Conservation (phyloP, 306 rosid genomes). For the Sicyos edulis region DNA sequence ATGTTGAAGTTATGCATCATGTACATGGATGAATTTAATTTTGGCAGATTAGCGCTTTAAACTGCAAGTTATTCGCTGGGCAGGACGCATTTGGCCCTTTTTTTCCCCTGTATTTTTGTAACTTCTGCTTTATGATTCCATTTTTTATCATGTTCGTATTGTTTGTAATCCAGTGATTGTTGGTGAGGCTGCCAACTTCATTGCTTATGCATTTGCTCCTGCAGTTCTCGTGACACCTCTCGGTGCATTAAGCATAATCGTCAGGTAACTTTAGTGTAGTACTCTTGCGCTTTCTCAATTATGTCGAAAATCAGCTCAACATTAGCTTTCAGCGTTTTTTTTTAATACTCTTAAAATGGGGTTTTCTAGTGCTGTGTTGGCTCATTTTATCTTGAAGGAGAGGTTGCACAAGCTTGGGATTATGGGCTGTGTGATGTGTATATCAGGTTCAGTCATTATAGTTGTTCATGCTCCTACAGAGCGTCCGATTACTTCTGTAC, state of each 20-base stretch:
- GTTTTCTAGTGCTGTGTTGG: conserved; percentile 66
- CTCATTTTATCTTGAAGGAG: conserved; percentile 75
- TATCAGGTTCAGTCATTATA: conserved; percentile 60
- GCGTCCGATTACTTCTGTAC: conserved; percentile 54
- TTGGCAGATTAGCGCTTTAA: neutral
- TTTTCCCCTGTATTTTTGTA: neutral
- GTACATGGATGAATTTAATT: neutral
- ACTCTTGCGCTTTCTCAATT: conserved; percentile 11
- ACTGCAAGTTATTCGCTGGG: neutral
- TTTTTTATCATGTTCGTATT: conserved; percentile 22
- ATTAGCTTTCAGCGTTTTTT: neutral
- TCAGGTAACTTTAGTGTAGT: conserved; percentile 47
- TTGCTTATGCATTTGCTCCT: conserved; percentile 89
- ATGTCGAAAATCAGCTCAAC: neutral
- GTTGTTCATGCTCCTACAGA: conserved; percentile 76
- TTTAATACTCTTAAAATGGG: neutral
- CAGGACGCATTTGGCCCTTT: neutral
- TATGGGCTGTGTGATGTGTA: conserved; percentile 80
- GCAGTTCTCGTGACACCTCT: conserved; percentile 33
- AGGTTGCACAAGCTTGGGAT: conserved; percentile 61
- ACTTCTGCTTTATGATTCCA: conserved; percentile 17
- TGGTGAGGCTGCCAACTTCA: conserved; percentile 77
- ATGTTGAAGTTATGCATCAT: conserved; percentile 17
- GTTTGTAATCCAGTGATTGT: conserved; percentile 65
- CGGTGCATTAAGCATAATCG: conserved; percentile 84